These are phyloP conservation scores for Corymbia citriodora DNA, from an alignment of 441 rosid species.

Conservation along the genomic window DNA sequence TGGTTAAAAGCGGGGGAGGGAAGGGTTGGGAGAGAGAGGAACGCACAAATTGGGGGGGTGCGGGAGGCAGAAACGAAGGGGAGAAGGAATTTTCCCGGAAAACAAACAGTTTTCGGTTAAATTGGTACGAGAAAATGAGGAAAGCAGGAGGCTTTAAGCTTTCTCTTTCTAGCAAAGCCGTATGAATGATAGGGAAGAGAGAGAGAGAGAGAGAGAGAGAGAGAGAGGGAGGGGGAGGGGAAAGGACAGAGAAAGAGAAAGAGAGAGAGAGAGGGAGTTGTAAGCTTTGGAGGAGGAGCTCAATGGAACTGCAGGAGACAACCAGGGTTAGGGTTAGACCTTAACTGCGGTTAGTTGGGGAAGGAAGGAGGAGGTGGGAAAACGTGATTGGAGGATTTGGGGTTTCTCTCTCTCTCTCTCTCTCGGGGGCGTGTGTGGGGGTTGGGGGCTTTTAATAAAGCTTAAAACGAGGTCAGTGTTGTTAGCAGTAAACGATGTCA, in stretches of 20 bases:
- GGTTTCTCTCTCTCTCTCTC: neutral
- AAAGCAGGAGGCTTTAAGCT: neutral
- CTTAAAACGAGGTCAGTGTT: neutral
- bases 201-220: neutral
- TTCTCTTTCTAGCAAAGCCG: neutral
- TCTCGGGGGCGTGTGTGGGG: too few relatives aligned
- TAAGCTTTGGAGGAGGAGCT: neutral
- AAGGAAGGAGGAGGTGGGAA: neutral
- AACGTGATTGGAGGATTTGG: neutral
- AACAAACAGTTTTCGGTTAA: conserved; percentile 15
- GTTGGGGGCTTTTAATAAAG: neutral
- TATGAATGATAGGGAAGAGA: neutral
- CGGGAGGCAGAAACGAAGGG: neutral
- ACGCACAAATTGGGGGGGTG: neutral
- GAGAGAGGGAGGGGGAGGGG: conserved; percentile 4
- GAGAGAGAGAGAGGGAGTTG: neutral
- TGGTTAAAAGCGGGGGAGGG: neutral
- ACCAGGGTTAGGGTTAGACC: neutral
- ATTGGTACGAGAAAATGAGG: conserved; percentile 8
- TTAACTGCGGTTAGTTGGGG: conserved; percentile 28
- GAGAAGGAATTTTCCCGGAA: conserved; percentile 4
- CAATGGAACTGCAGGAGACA: neutral
- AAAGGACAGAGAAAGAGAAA: neutral
- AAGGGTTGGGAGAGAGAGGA: neutral
- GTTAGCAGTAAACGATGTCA: neutral